Evolutionary conservation across 2,329 filamentous ascomycete genomes (phyloP), one percentile per base, ranked within the genome.

Genomic region (Epichloe scottii): DNA sequence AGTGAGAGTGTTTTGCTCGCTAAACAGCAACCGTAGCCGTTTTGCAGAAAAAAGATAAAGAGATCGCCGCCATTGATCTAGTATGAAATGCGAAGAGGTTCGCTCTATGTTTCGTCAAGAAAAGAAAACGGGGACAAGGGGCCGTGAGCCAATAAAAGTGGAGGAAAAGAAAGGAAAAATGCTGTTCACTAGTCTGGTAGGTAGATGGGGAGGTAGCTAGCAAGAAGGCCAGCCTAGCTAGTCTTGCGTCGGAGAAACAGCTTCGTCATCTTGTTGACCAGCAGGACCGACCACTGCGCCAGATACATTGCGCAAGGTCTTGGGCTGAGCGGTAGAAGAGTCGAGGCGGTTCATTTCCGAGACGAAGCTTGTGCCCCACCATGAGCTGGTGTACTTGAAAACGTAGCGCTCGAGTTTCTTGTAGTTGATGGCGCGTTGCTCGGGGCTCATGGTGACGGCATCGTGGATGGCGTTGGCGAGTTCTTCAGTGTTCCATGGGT

Each of bases 401-500:
- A 97, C 89, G 64, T 97, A 97, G 69, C 87, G 87, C 64, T 93
- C 87, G 53, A 98, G 75, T 68, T 96, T 96, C 64, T 85, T 81
- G 71, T 88, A 96, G 69, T 96, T 96, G 52, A 84, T 74, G 54
- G 84, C 82, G 49, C 89, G 82, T 70, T 93, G 86, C 68, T 95
- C 90, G 17, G 89, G 82, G 49, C 85, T 85, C 89, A 97, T 96
- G 50, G 90, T 95, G 42, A 97, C 89, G n/a, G 91, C 89, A 58
- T 95, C 89, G 67, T 96, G 87, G 58, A 97, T 90, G 5, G 90
- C 88, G 60, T 89, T 87, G 40, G 91, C 90, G 38, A 97, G 75
- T 67, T 97, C 91, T 64, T 96, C 90, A 0, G 90, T 96, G 66
- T 97, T 97, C 93, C 93, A 98, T 1, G 93, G 93, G 68, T 98